A percentile compares a stretch with the other conserved stretches of the same genome.
These are phyloP conservation scores for Epichloe coenophiala DNA, from an alignment of 2,329 filamentous ascomycete species.

Conservation along the genomic window DNA sequence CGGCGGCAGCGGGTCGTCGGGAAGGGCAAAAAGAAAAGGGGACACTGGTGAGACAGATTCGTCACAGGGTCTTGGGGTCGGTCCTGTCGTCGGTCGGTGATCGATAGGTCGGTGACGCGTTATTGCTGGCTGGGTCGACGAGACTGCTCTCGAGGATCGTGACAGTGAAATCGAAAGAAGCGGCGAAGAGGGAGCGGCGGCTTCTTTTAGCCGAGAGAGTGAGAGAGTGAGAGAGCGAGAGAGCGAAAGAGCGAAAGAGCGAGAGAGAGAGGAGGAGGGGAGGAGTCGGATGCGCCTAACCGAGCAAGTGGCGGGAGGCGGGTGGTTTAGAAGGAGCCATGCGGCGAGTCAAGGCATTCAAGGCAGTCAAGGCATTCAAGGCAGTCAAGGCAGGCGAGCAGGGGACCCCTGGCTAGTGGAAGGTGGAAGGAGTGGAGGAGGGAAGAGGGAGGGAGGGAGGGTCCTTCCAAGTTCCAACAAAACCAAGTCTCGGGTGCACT, in stretches of 20 bases:
- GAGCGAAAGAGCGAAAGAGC: too few species aligned
- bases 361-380: constrained; percentile 8
- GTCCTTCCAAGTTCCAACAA: too few species aligned
- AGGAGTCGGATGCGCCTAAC: constrained; percentile 7
- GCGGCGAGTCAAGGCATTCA: constrained; percentile 8
- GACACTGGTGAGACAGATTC: neutral
- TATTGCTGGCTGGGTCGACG: neutral
- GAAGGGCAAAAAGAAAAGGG: neutral
- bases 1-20: neutral
- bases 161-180: neutral
- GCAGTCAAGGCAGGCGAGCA: neutral
- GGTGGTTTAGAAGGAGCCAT: neutral
- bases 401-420: neutral
- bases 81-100: neutral
- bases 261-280: neutral
- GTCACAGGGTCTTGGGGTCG: neutral
- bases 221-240: too few species aligned
- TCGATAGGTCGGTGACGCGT: too few species aligned
- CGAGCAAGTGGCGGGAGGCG: constrained; percentile 6
- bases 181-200: constrained; percentile 3
- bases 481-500: too few species aligned
- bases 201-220: neutral
- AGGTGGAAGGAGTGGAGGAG: neutral
- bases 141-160: neutral
- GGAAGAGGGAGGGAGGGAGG: too few species aligned